Evolutionary conservation across 2,329 filamentous ascomycete species (phyloP), one percentile per base, ranked within the genome.

Genomic region (Penicillium sp.): DNA sequence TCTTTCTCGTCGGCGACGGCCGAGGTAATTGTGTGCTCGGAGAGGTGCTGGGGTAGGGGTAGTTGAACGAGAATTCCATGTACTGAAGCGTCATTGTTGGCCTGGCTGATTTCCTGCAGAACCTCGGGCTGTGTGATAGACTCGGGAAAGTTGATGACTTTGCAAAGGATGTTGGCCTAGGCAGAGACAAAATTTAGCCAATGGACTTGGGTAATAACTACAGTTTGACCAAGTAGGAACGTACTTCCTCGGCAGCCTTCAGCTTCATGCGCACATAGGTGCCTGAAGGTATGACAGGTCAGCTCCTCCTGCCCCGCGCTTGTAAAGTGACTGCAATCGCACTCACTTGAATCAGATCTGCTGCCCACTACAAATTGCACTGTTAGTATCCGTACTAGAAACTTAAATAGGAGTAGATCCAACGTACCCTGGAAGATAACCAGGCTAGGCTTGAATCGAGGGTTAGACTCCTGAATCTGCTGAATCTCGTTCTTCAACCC

Each of bases 241-340:
- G 70, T 82, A 93, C 91, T 86, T 98, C 95, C 77, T 91, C 84
- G 62, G 95, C 95, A 68, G 95, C 95, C 86, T 97, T 99, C 74
- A 97, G 83, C 84, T 99, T 99, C 95, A 99, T 99, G 81, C 93
- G 93, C 80, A 99, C 94, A 91, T 99, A 99, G 56, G 94, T 98
- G 74, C 90, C 91, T 94, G 73, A 61, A 66, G 61, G 62, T 62
- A 50, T 51, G 30, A 38, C 30, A 49, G 66, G 70, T 76, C 70
- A 78, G 67, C 51, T 30, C 44, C 19, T 55, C 46, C 30, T 19
- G 57, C 35, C 35, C 35, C 35, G 35, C 35, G 35, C 11, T 15
- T 41, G 35, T 26, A 49, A 49, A 47, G 54, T 47, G 26, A 52
- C 35, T 50, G 48, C 29, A 60, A 69, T 53, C 30, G 58, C 38